Percentiles rank a stretch among this genome's conserved stretches.
These are phyloP conservation scores for Cystobasidium tubakii DNA, from an alignment of 768 basidiomycete genomes.

Conservation along the genomic window DNA sequence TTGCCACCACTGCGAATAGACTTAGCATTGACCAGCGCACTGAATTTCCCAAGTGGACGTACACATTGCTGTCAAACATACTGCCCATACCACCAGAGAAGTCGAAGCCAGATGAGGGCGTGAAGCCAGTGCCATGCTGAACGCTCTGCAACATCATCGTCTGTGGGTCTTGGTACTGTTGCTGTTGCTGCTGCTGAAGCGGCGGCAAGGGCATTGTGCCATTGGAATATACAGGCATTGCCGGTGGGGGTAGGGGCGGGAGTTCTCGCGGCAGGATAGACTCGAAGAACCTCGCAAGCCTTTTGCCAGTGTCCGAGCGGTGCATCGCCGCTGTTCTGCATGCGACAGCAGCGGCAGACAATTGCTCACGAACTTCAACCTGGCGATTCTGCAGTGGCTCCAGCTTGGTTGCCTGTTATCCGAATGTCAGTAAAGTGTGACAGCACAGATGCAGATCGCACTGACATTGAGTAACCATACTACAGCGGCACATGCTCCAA, in stretches of 20 bases:
- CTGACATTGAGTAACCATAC: slow-evolving; percentile 9
- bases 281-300: slow-evolving; percentile 13
- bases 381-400: background rate
- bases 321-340: slow-evolving; percentile 9
- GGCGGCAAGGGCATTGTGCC: background rate
- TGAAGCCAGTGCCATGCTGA: background rate
- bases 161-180: background rate
- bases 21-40: background rate
- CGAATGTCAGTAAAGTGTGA: too few species aligned
- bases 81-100: background rate
- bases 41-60: background rate
- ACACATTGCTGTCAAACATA: slow-evolving; percentile 1
- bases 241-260: background rate
- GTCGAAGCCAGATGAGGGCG: background rate
- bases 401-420: slow-evolving; percentile 17
- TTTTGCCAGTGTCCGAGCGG: background rate
- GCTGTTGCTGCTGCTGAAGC: background rate
- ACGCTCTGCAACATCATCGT: background rate
- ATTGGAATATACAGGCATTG: background rate
- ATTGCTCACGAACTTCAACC: background rate
- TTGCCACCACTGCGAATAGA: background rate
- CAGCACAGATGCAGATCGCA: too few species aligned
- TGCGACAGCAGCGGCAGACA: background rate
- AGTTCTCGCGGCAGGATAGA: background rate
- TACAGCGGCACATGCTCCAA: slow-evolving; percentile 2